Base-by-base conservation (phyloP, 176 grass and related monocot species). In the Ampelocalamus luodianensis region DNA sequence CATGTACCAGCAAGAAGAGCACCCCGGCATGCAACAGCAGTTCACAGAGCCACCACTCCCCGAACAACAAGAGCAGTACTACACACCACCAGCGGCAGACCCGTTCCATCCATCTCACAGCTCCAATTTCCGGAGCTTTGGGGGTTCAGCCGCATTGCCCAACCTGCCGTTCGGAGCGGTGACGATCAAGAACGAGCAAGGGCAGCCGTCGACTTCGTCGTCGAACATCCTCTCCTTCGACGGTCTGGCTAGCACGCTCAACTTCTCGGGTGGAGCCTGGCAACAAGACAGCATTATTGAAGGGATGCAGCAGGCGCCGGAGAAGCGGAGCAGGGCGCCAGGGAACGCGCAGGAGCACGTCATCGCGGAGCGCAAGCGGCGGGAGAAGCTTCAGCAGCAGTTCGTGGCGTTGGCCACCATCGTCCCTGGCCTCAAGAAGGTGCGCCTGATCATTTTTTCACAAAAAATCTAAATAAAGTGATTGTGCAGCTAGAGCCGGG, bases 371-470 rank as follows among this genome's bases (percentile, higher is more conserved):
- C 85, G 92, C 44, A 91, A 58, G 54, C 81, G 92, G 37, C 80
- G 89, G 45, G 92, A 94, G 77, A 94, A 89, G 79, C 82, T 94
- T 77, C 81, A 90, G 71, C 87, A 94, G 81, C 90, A 94, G 73
- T 94, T 94, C 62, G 65, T 91, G 68, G 78, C 77, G 20, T 50
- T 94, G 60, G 90, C 89, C 48, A 80, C 87, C 37, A 85, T 94
- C 42, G 88, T 94, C 73, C 89, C 92, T 1, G 92, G 71, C 11
- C 92, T 94, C 63, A 89, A 87, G 71, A 94, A 94, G 89, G 92
- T 37, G 46, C 11, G n/a, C 9, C 40, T 18, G 26, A 29, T 29
- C 29, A 29, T 29, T 29, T 29, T 29, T 29, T 29, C 29, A 29
- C 0, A 29, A 29, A 29, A 29, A 29, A 54, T 3, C 51, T 16